Evolutionary conservation across 176 grass and related monocot species (phyloP).

Genomic region (Stipa capillata): DNA sequence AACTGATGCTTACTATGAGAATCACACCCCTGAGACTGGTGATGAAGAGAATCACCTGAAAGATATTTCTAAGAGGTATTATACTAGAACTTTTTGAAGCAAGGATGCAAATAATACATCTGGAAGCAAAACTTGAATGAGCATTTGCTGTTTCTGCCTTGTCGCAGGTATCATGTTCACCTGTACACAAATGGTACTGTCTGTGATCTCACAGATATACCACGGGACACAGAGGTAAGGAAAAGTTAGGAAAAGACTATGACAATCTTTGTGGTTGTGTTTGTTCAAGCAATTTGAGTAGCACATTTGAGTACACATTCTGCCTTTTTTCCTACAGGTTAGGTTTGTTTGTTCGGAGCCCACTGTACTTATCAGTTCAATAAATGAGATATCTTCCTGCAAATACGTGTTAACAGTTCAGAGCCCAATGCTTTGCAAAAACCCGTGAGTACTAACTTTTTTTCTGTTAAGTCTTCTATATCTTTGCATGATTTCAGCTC

Average conservation of each 20-base stretch:
- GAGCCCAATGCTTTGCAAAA: conserved; percentile 84
- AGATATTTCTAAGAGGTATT: conserved; percentile 79
- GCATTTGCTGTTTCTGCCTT: not conserved
- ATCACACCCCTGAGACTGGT: conserved; percentile 40
- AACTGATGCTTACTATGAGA: conserved; percentile 59
- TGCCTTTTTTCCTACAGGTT: conserved; percentile 48
- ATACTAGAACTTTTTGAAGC: not conserved
- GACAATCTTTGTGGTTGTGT: not conserved
- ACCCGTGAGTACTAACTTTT: conserved; percentile 56
- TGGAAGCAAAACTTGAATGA: not conserved
- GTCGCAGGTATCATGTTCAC: conserved; percentile 84
- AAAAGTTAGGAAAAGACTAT: not conserved
- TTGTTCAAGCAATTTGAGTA: not conserved
- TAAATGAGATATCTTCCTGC: conserved; percentile 96
- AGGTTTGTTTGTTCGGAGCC: conserved; percentile 82
- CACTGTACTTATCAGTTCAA: conserved; percentile 61
- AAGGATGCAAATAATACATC: not conserved
- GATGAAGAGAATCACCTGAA: conserved; percentile 39
- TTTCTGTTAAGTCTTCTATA: not conserved
- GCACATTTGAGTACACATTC: not conserved
- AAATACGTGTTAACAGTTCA: conserved; percentile 81
- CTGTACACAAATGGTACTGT: conserved; percentile 79
- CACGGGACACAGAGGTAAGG: conserved; percentile 77
- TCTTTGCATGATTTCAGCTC: not conserved
- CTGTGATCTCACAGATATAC: conserved; percentile 78